phyloP scores from a whole-genome alignment of 1,139 yeast genomes.

The Blastobotrys serpentis region DNA sequence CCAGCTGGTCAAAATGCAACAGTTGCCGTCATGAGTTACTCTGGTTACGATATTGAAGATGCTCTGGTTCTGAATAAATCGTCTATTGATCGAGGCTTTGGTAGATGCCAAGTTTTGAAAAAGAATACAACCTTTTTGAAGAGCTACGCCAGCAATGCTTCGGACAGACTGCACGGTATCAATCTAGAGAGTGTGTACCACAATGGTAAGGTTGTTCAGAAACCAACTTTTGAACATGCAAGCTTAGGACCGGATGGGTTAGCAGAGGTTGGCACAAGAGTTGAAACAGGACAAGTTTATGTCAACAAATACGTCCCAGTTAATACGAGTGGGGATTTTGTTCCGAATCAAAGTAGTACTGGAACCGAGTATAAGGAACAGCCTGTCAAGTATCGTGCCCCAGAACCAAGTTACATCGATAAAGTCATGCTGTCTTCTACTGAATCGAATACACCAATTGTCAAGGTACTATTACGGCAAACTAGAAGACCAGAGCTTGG shows the following conservation, averaged over 20 bases:
- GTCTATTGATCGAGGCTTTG: conserved; percentile 94
- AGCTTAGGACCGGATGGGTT: conserved; percentile 92
- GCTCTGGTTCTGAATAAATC: conserved; percentile 92
- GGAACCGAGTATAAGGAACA: conserved; percentile 72
- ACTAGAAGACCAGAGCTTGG: conserved; percentile 98
- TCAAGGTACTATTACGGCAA: conserved; percentile 88
- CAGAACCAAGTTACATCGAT: conserved; percentile 93
- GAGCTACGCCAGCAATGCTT: conserved; percentile 90
- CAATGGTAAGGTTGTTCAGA: conserved; percentile 36
- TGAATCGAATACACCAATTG: conserved; percentile 75
- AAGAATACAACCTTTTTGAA: conserved; percentile 87
- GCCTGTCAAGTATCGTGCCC: conserved; percentile 88
- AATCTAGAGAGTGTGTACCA: conserved; percentile 62
- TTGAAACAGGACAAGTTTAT: conserved; percentile 90
- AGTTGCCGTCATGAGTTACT: conserved; percentile 98
- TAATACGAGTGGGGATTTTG: conserved; percentile 74
- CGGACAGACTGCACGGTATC: conserved; percentile 88
- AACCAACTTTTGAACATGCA: conserved; percentile 81
- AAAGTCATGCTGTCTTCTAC: conserved; percentile 97
- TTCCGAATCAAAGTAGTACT: conserved; percentile 41
- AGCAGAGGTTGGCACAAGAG: conserved; percentile 91
- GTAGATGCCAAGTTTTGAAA: conserved; percentile 95
- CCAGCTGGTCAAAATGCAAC: conserved; percentile 99
- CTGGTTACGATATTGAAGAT: conserved; percentile 99
- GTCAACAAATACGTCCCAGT: conserved; percentile 91